Evolutionary conservation across 352 stramenopile species (phyloP), one percentile per base, ranked within the genome.

Genomic region (Thraustochytrium sp.): DNA sequence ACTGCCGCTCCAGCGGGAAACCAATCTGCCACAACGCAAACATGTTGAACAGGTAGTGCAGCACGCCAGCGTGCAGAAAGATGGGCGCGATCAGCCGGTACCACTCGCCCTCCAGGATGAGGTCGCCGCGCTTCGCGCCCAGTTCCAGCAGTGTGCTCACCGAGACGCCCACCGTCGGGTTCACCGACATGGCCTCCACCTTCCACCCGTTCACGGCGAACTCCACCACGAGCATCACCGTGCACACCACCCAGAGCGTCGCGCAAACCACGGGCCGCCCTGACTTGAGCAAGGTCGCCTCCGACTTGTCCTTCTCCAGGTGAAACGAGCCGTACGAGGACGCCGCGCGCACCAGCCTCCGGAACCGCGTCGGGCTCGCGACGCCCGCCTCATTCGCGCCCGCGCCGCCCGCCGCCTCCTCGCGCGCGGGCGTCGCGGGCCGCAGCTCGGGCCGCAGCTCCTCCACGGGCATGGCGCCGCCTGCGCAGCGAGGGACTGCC

Each of bases 1-100:
- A 90, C 55, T 87, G 89, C 11, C 86, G 74, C 75, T 93, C 90
- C 1, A 92, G 78, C 38, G 88, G 86, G 31, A 86, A 86, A 13
- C 90, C 89, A 64, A 93, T 86, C 68, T 92, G 87, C 63, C 84
- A 87, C 26, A 93, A 64, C 16, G 85, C 88, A 21, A 80, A 77
- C 85, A 91, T 89, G 74, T 93, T 93, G 36, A 92, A 68, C 29
- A 90, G 38, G 53, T 90, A 87, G 83, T 93, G 90, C 51, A 92
- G 85, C 5, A 93, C 54, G 11, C 90, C 90, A 4, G 86, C 89
- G 85, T 93, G 90, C 48, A 93, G 85, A n/a, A 93, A 88, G 75
- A 93, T 90, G 13, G 90, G 88, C 48, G 86, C 89, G 34, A 92
- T 86, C 3, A 93, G 78, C n/a, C 89, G 85, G 76, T 88, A 92